Conservation (phyloP, 2,329 filamentous ascomycete genomes). For the Xylaria sp. region DNA sequence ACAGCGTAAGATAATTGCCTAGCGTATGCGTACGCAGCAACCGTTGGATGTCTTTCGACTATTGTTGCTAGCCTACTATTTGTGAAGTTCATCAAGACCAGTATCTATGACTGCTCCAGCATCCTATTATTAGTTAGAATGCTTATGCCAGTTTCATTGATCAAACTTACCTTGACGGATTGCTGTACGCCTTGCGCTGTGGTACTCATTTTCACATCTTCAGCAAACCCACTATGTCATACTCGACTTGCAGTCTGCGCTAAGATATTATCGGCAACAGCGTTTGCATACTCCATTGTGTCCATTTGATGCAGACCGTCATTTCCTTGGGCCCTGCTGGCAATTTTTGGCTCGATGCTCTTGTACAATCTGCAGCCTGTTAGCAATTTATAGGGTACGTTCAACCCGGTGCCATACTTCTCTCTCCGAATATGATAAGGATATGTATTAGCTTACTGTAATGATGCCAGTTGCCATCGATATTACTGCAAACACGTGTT, state of each 20-base stretch:
- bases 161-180: slow-evolving; percentile 27
- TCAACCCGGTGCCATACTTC: too few relatives aligned
- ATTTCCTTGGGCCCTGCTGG: slow-evolving; percentile 33
- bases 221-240: slow-evolving; percentile 33
- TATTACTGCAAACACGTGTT: too few relatives aligned
- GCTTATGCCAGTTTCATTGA: not conserved
- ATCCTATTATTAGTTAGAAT: slow-evolving; percentile 31
- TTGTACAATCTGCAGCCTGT: slow-evolving; percentile 30
- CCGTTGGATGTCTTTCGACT: too few relatives aligned
- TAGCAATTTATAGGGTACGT: not conserved
- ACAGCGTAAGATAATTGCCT: not conserved
- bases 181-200: slow-evolving; percentile 32
- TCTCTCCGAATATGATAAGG: too few relatives aligned
- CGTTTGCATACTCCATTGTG: slow-evolving; percentile 31
- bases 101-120: slow-evolving; percentile 31
- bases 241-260: slow-evolving; percentile 31
- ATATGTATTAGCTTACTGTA: slow-evolving; percentile 4
- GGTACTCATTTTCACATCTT: slow-evolving; percentile 30
- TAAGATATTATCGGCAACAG: slow-evolving; percentile 30
- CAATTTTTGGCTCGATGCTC: slow-evolving; percentile 30
- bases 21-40: too few relatives aligned
- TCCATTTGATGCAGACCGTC: slow-evolving; percentile 34
- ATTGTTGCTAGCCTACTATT: too few relatives aligned
- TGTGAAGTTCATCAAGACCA: slow-evolving; percentile 27
- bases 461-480: too few relatives aligned